Conservation (phyloP, 805 yeast genomes). For the Huiozyma naganishii region DNA sequence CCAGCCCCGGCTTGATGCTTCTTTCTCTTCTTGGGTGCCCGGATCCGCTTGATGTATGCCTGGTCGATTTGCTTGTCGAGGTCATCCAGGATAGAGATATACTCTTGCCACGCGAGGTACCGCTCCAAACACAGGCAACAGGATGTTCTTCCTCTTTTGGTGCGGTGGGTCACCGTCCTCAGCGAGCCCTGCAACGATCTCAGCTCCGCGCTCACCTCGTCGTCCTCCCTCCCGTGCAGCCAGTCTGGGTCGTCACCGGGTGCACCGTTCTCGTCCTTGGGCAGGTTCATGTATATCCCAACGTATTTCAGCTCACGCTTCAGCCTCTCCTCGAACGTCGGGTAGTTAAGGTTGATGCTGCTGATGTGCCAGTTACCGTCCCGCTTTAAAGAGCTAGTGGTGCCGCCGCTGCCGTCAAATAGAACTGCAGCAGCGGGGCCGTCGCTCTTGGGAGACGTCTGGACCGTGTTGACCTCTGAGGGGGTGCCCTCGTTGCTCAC, state of each 20-base stretch:
- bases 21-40: slow-evolving; percentile 49
- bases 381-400: slow-evolving; percentile 28
- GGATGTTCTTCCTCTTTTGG: slow-evolving; percentile 49
- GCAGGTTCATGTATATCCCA: slow-evolving; percentile 68
- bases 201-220: slow-evolving; percentile 80
- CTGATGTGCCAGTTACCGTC: slow-evolving; percentile 41
- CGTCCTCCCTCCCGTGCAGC: slow-evolving; percentile 79
- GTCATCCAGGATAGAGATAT: slow-evolving; percentile 79
- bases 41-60: slow-evolving; percentile 72
- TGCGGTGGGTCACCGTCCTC: slow-evolving; percentile 46
- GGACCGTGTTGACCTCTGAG: not conserved
- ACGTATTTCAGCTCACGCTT: slow-evolving; percentile 81
- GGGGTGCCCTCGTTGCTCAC: slow-evolving; percentile 12
- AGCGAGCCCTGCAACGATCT: slow-evolving; percentile 62
- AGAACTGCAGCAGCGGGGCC: slow-evolving; percentile 4
- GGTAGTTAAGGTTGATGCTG: slow-evolving; percentile 49
- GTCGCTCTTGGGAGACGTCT: slow-evolving; percentile 14
- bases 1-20: slow-evolving; percentile 16
- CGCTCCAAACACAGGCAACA: slow-evolving; percentile 75
- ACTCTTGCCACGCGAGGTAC: slow-evolving; percentile 92
- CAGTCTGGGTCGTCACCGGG: slow-evolving; percentile 40
- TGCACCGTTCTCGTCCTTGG: slow-evolving; percentile 23
- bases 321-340: slow-evolving; percentile 74
- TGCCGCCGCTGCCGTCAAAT: slow-evolving; percentile 8
- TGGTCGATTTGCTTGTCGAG: slow-evolving; percentile 95